Percentiles rank a stretch among this genome's conserved stretches.
These are phyloP conservation scores for Pseudogymnoascus sp. DNA, from an alignment of 2,329 filamentous ascomycete species.

Conservation along the genomic window DNA sequence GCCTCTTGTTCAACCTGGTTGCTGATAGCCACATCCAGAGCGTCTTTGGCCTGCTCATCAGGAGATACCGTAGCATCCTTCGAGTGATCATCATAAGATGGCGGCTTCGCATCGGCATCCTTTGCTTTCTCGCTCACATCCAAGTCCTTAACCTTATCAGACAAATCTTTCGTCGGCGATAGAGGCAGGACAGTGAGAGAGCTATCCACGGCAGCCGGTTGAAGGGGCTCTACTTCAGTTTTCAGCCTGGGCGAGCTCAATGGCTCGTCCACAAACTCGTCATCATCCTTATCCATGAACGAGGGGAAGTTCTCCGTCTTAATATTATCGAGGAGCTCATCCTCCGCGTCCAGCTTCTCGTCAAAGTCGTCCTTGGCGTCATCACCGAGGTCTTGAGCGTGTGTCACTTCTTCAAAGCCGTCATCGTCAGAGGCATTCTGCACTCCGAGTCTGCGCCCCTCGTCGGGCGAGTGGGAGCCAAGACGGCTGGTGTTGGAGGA, in stretches of 20 bases:
- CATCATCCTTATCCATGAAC: slow-evolving; percentile 52
- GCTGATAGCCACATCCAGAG: slow-evolving; percentile 22
- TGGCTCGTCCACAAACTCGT: slow-evolving; percentile 72
- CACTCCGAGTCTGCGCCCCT: slow-evolving; percentile 62
- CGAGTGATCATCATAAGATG: slow-evolving; percentile 14
- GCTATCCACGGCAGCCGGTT: slow-evolving; percentile 45
- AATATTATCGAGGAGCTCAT: slow-evolving; percentile 37
- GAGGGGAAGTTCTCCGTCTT: slow-evolving; percentile 29
- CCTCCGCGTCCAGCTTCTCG: slow-evolving; percentile 43
- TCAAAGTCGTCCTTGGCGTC: slow-evolving; percentile 63
- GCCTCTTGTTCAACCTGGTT: slow-evolving; percentile 10
- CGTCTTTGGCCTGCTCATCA: slow-evolving; percentile 15
- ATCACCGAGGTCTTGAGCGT: slow-evolving; percentile 61
- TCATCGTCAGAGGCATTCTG: slow-evolving; percentile 80
- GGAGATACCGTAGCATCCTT: slow-evolving; percentile 5
- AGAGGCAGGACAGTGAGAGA: slow-evolving; percentile 49
- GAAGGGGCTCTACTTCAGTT: slow-evolving; percentile 49
- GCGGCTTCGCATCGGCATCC: slow-evolving; percentile 20
- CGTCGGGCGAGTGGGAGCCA: slow-evolving; percentile 47
- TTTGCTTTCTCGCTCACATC: slow-evolving; percentile 22
- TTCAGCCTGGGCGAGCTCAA: slow-evolving; percentile 59
- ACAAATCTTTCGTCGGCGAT: slow-evolving; percentile 40
- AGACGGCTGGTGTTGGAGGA: slow-evolving; percentile 38
- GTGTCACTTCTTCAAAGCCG: slow-evolving; percentile 82
- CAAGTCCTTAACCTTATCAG: slow-evolving; percentile 23